A percentile compares a stretch with the other conserved stretches of the same genome.
Conservation (phyloP, 108 stramenopile species). For the Schizochytrium sp. region DNA sequence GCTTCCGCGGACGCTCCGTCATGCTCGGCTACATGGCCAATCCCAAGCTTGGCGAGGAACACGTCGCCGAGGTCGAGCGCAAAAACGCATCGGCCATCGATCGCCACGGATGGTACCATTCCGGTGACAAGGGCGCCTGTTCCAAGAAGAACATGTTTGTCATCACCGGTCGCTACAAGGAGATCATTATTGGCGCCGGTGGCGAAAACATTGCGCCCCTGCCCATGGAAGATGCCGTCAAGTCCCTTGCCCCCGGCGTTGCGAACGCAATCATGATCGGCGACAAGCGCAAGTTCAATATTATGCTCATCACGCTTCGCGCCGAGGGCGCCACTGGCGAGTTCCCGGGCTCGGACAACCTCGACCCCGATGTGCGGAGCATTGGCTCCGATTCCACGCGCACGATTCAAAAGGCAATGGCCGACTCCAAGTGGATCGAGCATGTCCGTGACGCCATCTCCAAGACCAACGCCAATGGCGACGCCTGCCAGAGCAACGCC, state of each 20-base stretch:
- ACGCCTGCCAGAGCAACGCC: slow-evolving; percentile 50
- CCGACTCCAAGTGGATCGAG: background rate
- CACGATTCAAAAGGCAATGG: background rate
- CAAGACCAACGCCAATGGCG: background rate
- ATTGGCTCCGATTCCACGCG: background rate
- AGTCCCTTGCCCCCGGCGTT: slow-evolving; percentile 34
- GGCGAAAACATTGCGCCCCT: slow-evolving; percentile 51
- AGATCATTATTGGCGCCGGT: slow-evolving; percentile 47
- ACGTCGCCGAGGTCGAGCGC: slow-evolving; percentile 31
- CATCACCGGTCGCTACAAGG: slow-evolving; percentile 39
- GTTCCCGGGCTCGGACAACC: background rate
- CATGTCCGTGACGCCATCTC: background rate
- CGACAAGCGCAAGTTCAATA: slow-evolving; percentile 49
- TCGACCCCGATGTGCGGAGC: background rate
- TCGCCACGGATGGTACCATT: slow-evolving; percentile 53
- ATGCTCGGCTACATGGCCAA: slow-evolving; percentile 65
- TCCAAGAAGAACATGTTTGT: slow-evolving; percentile 1
- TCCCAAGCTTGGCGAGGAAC: slow-evolving; percentile 36
- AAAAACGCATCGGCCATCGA: slow-evolving; percentile 56
- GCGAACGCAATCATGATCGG: slow-evolving; percentile 50
- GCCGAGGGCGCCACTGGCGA: slow-evolving; percentile 24
- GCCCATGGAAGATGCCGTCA: slow-evolving; percentile 48
- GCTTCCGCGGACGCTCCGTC: slow-evolving; percentile 62
- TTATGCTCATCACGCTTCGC: slow-evolving; percentile 36
- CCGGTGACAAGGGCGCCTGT: slow-evolving; percentile 45